A percentile compares a stretch with the other conserved stretches of the same genome.
These are phyloP conservation scores for Diaporthe sp. DNA, from an alignment of 2,329 filamentous ascomycete species.

Conservation along the genomic window DNA sequence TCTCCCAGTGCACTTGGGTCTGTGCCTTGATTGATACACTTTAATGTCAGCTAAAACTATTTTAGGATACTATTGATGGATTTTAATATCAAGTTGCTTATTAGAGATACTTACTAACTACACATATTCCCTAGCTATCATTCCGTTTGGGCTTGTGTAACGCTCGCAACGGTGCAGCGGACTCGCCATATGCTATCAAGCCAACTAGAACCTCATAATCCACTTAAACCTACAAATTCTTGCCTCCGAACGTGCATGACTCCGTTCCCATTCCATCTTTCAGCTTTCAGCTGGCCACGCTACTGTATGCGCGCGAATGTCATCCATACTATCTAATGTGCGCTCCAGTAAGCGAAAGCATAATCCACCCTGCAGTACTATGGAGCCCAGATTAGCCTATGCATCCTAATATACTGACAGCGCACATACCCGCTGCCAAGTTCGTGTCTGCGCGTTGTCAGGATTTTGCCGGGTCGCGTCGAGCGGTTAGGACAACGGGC, in stretches of 20 bases:
- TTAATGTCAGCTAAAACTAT: too few species aligned
- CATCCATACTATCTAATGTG: background rate
- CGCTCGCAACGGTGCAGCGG: background rate
- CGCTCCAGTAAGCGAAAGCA: background rate
- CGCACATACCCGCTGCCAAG: background rate
- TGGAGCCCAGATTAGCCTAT: constrained; percentile 3
- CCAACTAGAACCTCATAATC: background rate
- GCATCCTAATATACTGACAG: background rate
- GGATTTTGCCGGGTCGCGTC: background rate
- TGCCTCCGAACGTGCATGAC: background rate
- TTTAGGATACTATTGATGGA: too few species aligned
- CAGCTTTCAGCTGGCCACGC: constrained; percentile 5
- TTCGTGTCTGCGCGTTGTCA: constrained; percentile 1
- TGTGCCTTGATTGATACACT: too few species aligned
- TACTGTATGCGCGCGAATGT: background rate
- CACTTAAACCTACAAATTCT: background rate
- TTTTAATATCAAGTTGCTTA: too few species aligned
- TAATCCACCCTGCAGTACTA: background rate
- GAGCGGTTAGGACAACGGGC: background rate
- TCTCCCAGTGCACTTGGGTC: too few species aligned
- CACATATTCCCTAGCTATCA: too few species aligned
- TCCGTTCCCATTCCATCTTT: background rate
- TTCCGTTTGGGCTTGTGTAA: background rate
- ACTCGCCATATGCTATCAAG: background rate
- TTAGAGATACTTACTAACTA: too few species aligned